Evolutionary conservation across 2,329 filamentous ascomycete genomes (phyloP), one percentile per base, ranked within the genome.

Genomic region (Dendrostoma leiphaemia): DNA sequence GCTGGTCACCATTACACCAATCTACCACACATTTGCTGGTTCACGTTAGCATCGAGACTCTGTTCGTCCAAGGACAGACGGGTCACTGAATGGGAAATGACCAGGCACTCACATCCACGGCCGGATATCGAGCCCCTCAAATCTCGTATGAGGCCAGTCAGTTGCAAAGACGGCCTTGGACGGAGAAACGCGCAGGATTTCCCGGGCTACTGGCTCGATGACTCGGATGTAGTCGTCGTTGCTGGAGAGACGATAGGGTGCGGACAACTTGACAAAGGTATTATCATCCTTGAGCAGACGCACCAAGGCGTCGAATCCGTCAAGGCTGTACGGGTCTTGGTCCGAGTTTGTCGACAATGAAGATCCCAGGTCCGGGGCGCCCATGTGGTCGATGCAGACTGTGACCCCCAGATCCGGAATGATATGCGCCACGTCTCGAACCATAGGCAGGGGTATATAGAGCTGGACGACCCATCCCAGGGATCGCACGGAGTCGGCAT

Each of bases 101-200:
- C n/a, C n/a, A n/a, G n/a, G n/a, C n/a, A n/a, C n/a, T n/a, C n/a
- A n/a, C n/a, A 83, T 73, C 63, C 80, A 85, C 0, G 77, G 77
- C 44, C 65, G 70, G 21, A 84, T 79, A 61, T 86, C 77, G 2
- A 83, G 60, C 2, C 76, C 77, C 21, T 83, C 78, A 56, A 80
- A 85, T 12, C 83, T 71, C 3, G 84, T 86, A 56, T 65, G 63
- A 21, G 63, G 62, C 63, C 63, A 62, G 56, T 63, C 61, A n/a
- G 58, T 59, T 3, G 59, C 60, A 38, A 58, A 61, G 3, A 66
- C 61, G 15, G 62, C 59, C 35, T 53, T 56, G 0, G 24, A 38
- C 5, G n/a, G 55, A 15, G 55, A 51, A 0, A 54, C 55, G 3
- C 55, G 51, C 35, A 57, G 24, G 2, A 57, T 26, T 44, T 63